Evolutionary conservation across 805 yeast genomes (phyloP).

Genomic region (Pichia exigua): DNA sequence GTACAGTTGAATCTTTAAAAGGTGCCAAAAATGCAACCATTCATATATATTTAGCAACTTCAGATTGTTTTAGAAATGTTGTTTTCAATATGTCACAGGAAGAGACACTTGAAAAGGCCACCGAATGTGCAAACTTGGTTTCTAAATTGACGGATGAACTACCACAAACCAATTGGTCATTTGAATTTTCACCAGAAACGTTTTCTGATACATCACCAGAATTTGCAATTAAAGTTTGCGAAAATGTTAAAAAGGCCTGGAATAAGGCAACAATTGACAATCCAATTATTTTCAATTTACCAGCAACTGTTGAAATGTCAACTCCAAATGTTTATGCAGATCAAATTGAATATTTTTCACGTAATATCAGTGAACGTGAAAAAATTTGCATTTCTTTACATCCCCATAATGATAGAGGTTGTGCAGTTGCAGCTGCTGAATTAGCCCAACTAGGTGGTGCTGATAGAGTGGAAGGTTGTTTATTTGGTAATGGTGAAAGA

Average conservation of each 20-base stretch:
- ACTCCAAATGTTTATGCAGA: slow-evolving; percentile 81
- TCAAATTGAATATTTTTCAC: slow-evolving; percentile 68
- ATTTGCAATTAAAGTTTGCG: slow-evolving; percentile 58
- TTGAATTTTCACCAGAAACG: slow-evolving; percentile 76
- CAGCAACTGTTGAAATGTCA: slow-evolving; percentile 79
- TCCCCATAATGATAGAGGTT: slow-evolving; percentile 81
- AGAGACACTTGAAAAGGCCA: slow-evolving; percentile 54
- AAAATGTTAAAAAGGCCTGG: slow-evolving; percentile 73
- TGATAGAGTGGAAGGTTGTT: slow-evolving; percentile 81
- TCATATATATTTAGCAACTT: slow-evolving; percentile 70
- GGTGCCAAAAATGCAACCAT: slow-evolving; percentile 74
- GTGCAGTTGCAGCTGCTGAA: slow-evolving; percentile 86
- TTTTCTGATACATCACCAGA: slow-evolving; percentile 65
- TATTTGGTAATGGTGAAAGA: slow-evolving; percentile 82
- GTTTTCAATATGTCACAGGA: slow-evolving; percentile 59
- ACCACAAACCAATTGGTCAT: slow-evolving; percentile 56
- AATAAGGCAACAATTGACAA: slow-evolving; percentile 46
- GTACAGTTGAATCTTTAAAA: slow-evolving; percentile 63
- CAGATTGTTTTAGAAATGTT: slow-evolving; percentile 64
- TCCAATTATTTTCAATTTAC: slow-evolving; percentile 73
- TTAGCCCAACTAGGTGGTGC: slow-evolving; percentile 79
- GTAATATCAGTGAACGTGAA: slow-evolving; percentile 55
- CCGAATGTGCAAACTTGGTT: slow-evolving; percentile 53
- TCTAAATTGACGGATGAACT: slow-evolving; percentile 44
- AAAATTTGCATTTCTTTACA: slow-evolving; percentile 69